Conservation (phyloP, 78 protist genomes). For the Guillardia theta region DNA sequence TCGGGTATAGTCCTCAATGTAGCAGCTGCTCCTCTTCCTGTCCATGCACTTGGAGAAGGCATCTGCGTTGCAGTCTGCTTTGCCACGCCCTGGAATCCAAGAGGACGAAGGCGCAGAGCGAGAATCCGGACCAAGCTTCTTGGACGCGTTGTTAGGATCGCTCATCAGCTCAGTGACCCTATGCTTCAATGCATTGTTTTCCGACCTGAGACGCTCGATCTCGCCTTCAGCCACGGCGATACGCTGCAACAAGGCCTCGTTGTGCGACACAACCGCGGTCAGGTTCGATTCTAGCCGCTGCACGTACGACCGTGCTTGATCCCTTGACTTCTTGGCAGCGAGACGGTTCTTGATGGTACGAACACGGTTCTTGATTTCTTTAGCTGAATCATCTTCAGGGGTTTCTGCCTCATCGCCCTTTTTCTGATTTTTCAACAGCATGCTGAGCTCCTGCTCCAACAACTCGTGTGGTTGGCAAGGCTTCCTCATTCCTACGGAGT, state of each 20-base stretch:
- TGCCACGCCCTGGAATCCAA: too few species aligned
- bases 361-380: not conserved
- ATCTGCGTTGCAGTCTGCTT: too few species aligned
- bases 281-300: not conserved
- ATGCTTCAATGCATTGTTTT: not conserved
- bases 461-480: not conserved
- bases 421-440: not conserved
- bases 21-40: too few species aligned
- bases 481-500: too few species aligned
- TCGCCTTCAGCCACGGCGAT: not conserved
- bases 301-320: conserved; percentile 2
- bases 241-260: not conserved
- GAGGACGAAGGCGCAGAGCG: too few species aligned
- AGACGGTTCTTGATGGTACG: not conserved
- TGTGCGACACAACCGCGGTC: not conserved
- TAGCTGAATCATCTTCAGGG: not conserved
- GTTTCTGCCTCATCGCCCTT: not conserved
- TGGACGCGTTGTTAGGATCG: too few species aligned
- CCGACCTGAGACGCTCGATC: too few species aligned
- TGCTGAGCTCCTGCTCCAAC: not conserved
- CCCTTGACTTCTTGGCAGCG: conserved; percentile 30
- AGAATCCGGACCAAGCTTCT: too few species aligned
- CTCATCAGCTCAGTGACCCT: too few species aligned
- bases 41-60: too few species aligned
- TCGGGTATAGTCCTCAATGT: too few species aligned